Evolutionary conservation across 352 stramenopile species (phyloP).

Genomic region (Phytophthora tubulina): DNA sequence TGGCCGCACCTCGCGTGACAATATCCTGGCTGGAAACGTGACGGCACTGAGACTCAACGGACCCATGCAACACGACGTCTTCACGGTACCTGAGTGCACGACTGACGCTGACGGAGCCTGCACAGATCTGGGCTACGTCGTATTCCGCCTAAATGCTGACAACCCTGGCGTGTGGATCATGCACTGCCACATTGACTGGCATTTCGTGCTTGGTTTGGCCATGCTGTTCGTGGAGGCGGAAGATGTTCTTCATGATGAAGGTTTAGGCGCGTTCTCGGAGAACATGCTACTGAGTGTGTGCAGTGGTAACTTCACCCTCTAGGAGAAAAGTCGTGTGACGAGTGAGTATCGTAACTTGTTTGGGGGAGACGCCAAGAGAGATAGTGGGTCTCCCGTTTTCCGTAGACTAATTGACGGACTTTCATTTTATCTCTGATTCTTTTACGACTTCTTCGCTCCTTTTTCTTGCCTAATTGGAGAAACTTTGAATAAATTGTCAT

Average conservation of each 20-base stretch:
- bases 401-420: slow-evolving; percentile 22
- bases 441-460: too few species aligned
- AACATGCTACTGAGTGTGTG: slow-evolving; percentile 53
- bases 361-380: slow-evolving; percentile 4
- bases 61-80: slow-evolving; percentile 54
- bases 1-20: slow-evolving; percentile 31
- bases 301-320: slow-evolving; percentile 43
- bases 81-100: slow-evolving; percentile 46
- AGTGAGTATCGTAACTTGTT: slow-evolving; percentile 18
- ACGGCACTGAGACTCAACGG: slow-evolving; percentile 35
- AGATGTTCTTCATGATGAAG: slow-evolving; percentile 41
- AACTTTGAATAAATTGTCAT: too few species aligned
- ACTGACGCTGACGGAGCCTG: slow-evolving; percentile 39
- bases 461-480: too few species aligned
- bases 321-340: slow-evolving; percentile 7
- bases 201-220: slow-evolving; percentile 49
- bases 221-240: slow-evolving; percentile 59
- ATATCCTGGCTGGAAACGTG: slow-evolving; percentile 34
- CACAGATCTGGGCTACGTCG: slow-evolving; percentile 46
- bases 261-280: slow-evolving; percentile 38
- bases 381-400: slow-evolving; percentile 1
- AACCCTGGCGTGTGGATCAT: slow-evolving; percentile 61
- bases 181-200: slow-evolving; percentile 65
- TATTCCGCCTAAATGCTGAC: slow-evolving; percentile 52
- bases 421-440: slow-evolving; percentile 4